These are phyloP conservation scores for Lachnellula arida DNA, from an alignment of 2,329 filamentous ascomycete genomes.

Conservation along the genomic window DNA sequence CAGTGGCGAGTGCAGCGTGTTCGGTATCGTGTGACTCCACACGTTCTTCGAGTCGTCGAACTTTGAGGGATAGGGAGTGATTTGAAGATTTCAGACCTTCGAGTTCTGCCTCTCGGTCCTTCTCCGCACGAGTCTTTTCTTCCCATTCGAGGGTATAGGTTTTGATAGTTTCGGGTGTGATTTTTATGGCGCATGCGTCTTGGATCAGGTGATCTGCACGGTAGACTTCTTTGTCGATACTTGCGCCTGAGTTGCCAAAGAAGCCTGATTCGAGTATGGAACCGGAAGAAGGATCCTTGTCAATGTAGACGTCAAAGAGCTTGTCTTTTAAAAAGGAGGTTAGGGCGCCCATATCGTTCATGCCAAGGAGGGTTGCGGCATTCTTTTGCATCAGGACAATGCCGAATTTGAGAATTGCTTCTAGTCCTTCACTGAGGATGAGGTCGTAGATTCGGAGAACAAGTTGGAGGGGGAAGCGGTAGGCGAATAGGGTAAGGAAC, in stretches of 20 bases:
- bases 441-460: conserved; percentile 96
- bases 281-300: conserved; percentile 84
- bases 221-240: conserved; percentile 91
- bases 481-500: conserved; percentile 98
- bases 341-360: conserved; percentile 87
- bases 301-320: conserved; percentile 94
- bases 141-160: conserved; percentile 86
- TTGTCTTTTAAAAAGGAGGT: conserved; percentile 91
- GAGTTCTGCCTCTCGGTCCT: conserved; percentile 76
- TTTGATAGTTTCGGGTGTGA: conserved; percentile 77
- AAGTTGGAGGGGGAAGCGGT: conserved; percentile 92
- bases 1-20: conserved; percentile 84
- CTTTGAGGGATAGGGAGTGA: conserved; percentile 61
- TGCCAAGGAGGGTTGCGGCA: conserved; percentile 65
- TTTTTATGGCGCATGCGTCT: conserved; percentile 83
- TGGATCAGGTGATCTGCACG: conserved; percentile 88
- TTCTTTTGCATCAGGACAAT: conserved; percentile 97
- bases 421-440: conserved; percentile 87
- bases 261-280: conserved; percentile 95
- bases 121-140: conserved; percentile 77
- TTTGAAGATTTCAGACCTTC: conserved; percentile 67
- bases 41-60: conserved; percentile 83
- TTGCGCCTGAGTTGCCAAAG: conserved; percentile 88
- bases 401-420: conserved; percentile 90
- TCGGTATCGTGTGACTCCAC: conserved; percentile 85